Base-by-base conservation (phyloP, 495 filamentous ascomycete species). In the Xylaria cubensis region DNA sequence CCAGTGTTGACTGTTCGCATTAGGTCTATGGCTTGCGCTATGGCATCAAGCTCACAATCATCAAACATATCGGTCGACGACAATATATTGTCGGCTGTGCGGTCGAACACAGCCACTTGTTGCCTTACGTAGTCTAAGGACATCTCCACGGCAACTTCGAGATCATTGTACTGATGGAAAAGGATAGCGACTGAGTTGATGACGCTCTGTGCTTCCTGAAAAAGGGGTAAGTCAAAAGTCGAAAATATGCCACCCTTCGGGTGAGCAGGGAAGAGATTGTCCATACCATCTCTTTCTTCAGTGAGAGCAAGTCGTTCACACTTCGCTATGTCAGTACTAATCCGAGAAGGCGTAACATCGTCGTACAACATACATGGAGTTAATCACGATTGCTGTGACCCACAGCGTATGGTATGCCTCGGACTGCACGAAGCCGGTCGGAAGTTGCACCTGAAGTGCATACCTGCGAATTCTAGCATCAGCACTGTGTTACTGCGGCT, bases 271-370 rank as follows among this genome's bases (percentile, higher is more conserved):
- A 32, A 15, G 32, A 39, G n/a, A 1, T 1, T 19, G 13, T 62
- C 26, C 69, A 70, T 75, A 76, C 76, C 76, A 78, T 76, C 39
- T 78, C 76, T 48, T 78, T 78, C 50, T 76, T 78, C 42, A 78
- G 72, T 0, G 76, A 78, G 13, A 78, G 19, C 24, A 78, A 44
- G 51, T 78, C 76, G 34, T 78, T 78, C 3, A 78, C 71, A 26
- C 74, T 78, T 29, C n/a, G 7, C 36, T 32, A 5, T 39, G 26
- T 74, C n/a, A 73, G 72, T 19, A 34, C 15, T 26, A 9, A 12
- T 15, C 13, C 1, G n/a, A 17, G 12, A 19, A n/a, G 12, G 12
- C 12, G 15, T 48, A 32, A 12, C 17, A 39, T 44, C 3, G 13
- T 7, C 29, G 63, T 24, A 17, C 0, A 42, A 53, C 74, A 7